These are phyloP conservation scores for Ceratocystis alfenasii DNA, from an alignment of 2,329 filamentous ascomycete genomes.

Conservation along the genomic window DNA sequence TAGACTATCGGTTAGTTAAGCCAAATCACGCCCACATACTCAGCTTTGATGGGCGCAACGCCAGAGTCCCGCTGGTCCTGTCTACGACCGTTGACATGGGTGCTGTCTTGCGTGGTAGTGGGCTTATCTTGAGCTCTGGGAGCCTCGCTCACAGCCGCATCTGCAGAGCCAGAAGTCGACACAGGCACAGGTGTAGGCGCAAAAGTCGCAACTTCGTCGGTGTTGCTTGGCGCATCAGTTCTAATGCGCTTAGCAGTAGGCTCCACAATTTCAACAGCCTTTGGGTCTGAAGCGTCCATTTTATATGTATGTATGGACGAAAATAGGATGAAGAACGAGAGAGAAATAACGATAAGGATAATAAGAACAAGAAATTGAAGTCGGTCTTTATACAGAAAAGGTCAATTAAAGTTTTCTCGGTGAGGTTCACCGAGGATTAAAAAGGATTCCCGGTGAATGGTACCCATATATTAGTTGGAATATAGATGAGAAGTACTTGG, in stretches of 20 bases:
- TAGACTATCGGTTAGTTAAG: conserved; percentile 8
- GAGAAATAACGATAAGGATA: not conserved
- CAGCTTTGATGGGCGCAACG: conserved; percentile 30
- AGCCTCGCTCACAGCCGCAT: not conserved
- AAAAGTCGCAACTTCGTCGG: conserved; percentile 16
- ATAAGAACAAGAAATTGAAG: not conserved
- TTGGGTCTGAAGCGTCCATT: conserved; percentile 10
- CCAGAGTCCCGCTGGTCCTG: conserved; percentile 23
- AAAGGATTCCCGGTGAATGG: no score
- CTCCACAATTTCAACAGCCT: conserved; percentile 25
- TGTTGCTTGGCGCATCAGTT: conserved; percentile 21
- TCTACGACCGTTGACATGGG: conserved; percentile 38
- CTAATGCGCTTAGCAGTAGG: conserved; percentile 50
- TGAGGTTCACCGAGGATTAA: not conserved
- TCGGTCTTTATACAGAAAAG: not conserved
- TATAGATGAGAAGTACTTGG: no score
- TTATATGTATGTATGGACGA: not conserved
- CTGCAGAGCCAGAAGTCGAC: conserved; percentile 23
- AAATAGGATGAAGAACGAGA: not conserved
- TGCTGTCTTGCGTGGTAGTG: conserved; percentile 33
- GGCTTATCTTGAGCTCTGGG: conserved; percentile 24
- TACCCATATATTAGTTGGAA: no score
- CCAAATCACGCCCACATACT: conserved; percentile 27
- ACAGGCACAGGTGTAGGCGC: conserved; percentile 20
- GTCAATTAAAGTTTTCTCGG: conserved; percentile 8